phyloP scores from a whole-genome alignment of 495 filamentous ascomycete genomes.

The Saxispiralis lemnorum region DNA sequence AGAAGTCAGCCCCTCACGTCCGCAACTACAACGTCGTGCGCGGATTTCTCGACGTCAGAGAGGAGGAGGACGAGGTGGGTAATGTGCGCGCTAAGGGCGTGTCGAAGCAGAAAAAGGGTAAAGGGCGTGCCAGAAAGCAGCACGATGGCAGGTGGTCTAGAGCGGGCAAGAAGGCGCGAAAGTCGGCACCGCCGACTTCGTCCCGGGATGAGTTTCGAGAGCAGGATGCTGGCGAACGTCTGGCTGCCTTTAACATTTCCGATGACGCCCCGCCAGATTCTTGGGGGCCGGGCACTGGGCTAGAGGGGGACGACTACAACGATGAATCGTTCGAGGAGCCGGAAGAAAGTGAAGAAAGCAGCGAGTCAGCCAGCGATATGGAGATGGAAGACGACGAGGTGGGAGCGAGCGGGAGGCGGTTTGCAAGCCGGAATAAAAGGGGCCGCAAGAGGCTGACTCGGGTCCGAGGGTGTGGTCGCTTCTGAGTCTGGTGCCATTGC shows the following conservation, averaged over 20 bases:
- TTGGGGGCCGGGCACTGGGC: conserved; percentile 1
- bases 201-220: neutral
- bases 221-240: conserved; percentile 1
- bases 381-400: neutral
- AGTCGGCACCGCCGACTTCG: neutral
- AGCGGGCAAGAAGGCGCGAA: neutral
- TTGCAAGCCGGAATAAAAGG: too few relatives aligned
- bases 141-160: neutral
- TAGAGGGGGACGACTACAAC: neutral
- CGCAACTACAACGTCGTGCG: neutral
- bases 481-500: too few relatives aligned
- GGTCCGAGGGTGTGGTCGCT: too few relatives aligned
- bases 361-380: neutral
- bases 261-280: conserved; percentile 2
- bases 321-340: neutral
- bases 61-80: conserved; percentile 2
- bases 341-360: neutral
- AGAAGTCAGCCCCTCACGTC: conserved; percentile 3
- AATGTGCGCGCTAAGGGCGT: conserved; percentile 2
- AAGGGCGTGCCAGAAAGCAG: neutral
- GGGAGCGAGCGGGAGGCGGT: too few relatives aligned
- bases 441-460: too few relatives aligned
- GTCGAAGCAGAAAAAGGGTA: neutral
- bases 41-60: conserved; percentile 1
- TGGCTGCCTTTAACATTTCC: conserved; percentile 8